Percentiles rank a stretch among this genome's conserved stretches.
Conservation (phyloP, 2,329 filamentous ascomycete genomes). For the Stagonosporopsis tanaceti region DNA sequence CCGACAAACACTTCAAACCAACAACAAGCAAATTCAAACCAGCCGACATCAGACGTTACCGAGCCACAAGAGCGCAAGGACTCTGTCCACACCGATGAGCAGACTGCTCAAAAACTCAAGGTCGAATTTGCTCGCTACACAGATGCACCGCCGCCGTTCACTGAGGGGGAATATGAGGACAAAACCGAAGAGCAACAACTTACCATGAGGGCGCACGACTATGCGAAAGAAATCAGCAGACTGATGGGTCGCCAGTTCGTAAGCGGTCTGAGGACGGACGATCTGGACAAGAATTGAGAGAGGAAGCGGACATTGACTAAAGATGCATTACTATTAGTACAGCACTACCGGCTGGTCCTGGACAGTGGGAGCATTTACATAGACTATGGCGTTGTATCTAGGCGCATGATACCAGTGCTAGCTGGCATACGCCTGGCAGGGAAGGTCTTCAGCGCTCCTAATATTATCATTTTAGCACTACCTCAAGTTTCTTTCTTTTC, state of each 20-base stretch:
- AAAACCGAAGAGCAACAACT: conserved; percentile 34
- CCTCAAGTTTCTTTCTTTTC: neutral
- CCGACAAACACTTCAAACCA: neutral
- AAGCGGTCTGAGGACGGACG: conserved; percentile 25
- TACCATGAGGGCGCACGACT: conserved; percentile 35
- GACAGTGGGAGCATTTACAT: conserved; percentile 12
- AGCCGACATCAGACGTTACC: conserved; percentile 16
- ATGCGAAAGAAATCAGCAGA: conserved; percentile 38
- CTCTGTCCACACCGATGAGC: conserved; percentile 19
- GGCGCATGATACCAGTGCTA: conserved; percentile 9
- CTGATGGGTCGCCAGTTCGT: conserved; percentile 40
- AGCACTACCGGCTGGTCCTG: conserved; percentile 9
- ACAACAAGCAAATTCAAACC: conserved; percentile 1
- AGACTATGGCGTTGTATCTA: conserved; percentile 13
- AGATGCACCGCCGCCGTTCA: conserved; percentile 33
- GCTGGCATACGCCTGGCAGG: conserved; percentile 3
- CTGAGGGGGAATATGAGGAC: conserved; percentile 32
- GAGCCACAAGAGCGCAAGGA: conserved; percentile 18
- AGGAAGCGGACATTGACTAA: neutral
- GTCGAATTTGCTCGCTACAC: conserved; percentile 30
- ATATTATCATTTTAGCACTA: conserved; percentile 4
- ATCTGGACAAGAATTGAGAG: neutral
- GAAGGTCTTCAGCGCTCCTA: neutral
- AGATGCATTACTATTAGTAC: neutral
- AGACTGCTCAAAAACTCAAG: conserved; percentile 21